Percentiles rank a stretch among this genome's conserved stretches.
phyloP scores from a whole-genome alignment of 129 eudicot species.

The Helianthus tuberosus region DNA sequence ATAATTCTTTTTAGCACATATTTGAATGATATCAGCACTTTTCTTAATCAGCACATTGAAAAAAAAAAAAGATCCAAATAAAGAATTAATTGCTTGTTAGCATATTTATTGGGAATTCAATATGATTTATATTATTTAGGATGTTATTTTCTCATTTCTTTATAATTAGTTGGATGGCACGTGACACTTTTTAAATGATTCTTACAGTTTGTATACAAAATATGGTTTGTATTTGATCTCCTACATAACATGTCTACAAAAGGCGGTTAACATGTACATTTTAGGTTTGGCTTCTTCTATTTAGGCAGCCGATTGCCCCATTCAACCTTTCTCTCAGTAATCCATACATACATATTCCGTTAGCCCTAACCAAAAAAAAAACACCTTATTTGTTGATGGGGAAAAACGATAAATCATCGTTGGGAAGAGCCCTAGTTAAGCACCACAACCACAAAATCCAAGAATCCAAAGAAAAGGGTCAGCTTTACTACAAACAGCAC shows the following conservation, averaged over 20 bases:
- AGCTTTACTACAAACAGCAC: slow-evolving; percentile 51
- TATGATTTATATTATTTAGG: too few relatives aligned
- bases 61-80: too few relatives aligned
- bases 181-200: too few relatives aligned
- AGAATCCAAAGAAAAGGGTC: slow-evolving; percentile 80
- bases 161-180: too few relatives aligned
- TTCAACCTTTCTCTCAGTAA: neutral
- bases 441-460: slow-evolving; percentile 83
- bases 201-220: too few relatives aligned
- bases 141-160: too few relatives aligned
- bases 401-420: slow-evolving; percentile 66
- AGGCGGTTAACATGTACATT: neutral
- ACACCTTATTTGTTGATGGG: slow-evolving; percentile 38
- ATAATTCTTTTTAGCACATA: too few relatives aligned
- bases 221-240: too few relatives aligned
- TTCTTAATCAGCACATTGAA: too few relatives aligned
- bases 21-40: too few relatives aligned
- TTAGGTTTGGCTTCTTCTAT: neutral
- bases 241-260: neutral
- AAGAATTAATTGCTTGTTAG: too few relatives aligned
- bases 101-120: too few relatives aligned
- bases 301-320: neutral
- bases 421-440: slow-evolving; percentile 89
- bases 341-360: neutral
- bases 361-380: neutral